These are phyloP conservation scores for Psidium guajava DNA, from an alignment of 345 rosid species.

Conservation along the genomic window DNA sequence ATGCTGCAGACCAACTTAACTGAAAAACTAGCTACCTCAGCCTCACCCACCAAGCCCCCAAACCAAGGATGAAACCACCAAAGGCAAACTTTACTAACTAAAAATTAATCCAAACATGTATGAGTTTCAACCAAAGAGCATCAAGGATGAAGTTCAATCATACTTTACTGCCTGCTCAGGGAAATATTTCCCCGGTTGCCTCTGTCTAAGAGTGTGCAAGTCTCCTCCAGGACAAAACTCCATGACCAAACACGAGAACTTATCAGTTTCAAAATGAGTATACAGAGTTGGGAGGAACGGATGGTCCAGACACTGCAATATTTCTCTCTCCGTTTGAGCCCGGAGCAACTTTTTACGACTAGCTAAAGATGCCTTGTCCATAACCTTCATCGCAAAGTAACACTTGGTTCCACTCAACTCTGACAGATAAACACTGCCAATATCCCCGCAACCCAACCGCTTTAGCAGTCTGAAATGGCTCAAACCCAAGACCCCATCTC, in stretches of 20 bases:
- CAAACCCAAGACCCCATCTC: conserved; percentile 66
- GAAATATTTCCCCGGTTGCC: conserved; percentile 84
- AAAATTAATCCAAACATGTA: not conserved
- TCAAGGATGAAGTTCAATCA: not conserved
- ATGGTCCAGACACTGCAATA: conserved; percentile 79
- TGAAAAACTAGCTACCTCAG: not conserved
- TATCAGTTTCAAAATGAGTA: conserved; percentile 86
- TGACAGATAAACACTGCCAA: conserved; percentile 86
- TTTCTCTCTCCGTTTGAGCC: conserved; percentile 93
- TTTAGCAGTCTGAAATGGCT: conserved; percentile 80
- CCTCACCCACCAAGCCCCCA: not conserved
- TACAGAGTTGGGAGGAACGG: conserved; percentile 90
- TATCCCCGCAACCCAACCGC: conserved; percentile 90
- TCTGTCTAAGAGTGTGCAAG: conserved; percentile 84
- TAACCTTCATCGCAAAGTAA: conserved; percentile 88
- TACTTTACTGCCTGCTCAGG: conserved; percentile 94
- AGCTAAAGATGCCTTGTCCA: conserved; percentile 90
- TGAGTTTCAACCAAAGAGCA: not conserved
- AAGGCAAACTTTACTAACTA: not conserved
- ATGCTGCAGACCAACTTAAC: not conserved
- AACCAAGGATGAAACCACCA: not conserved
- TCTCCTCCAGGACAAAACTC: conserved; percentile 96
- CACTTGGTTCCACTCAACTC: conserved; percentile 86
- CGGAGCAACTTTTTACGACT: conserved; percentile 84
- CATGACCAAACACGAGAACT: conserved; percentile 89